Percentiles rank a stretch among this genome's conserved stretches.
Conservation (phyloP, 192 early-diverging fungal genomes). For the Mortierella hygrophila region DNA sequence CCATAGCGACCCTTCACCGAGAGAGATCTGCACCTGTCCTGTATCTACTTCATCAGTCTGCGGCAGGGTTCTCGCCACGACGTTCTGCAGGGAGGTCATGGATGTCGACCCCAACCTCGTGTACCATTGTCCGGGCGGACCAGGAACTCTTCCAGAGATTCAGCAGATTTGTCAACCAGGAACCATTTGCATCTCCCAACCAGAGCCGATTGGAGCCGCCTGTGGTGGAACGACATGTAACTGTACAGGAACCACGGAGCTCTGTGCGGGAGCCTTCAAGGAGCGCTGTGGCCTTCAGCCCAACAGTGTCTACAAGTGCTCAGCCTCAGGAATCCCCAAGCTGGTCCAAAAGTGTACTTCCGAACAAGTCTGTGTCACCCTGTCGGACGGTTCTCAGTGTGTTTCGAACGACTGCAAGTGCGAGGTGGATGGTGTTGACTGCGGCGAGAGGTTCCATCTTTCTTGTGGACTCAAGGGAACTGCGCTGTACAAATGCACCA, state of each 20-base stretch:
- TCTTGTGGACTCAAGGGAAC: neutral
- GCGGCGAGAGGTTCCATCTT: neutral
- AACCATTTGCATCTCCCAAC: neutral
- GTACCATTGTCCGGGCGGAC: constrained; percentile 4
- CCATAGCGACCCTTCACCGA: neutral
- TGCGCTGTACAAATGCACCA: neutral
- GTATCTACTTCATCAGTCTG: neutral
- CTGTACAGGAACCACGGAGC: neutral
- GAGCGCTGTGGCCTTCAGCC: neutral
- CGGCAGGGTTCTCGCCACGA: neutral
- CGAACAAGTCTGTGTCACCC: neutral
- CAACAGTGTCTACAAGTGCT: constrained; percentile 20
- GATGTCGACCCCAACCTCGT: constrained; percentile 1
- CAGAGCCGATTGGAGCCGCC: neutral
- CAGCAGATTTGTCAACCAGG: constrained; percentile 4
- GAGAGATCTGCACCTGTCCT: neutral
- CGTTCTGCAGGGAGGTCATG: neutral
- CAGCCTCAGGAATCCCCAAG: neutral
- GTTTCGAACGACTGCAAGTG: constrained; percentile 16
- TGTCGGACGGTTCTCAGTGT: constrained; percentile 1
- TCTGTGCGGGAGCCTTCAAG: neutral
- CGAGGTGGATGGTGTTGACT: neutral
- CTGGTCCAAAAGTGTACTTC: neutral
- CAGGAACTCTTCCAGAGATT: neutral
- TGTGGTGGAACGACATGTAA: neutral